These are phyloP conservation scores for Epichloe sp. DNA, from an alignment of 2,329 filamentous ascomycete genomes.

Conservation along the genomic window DNA sequence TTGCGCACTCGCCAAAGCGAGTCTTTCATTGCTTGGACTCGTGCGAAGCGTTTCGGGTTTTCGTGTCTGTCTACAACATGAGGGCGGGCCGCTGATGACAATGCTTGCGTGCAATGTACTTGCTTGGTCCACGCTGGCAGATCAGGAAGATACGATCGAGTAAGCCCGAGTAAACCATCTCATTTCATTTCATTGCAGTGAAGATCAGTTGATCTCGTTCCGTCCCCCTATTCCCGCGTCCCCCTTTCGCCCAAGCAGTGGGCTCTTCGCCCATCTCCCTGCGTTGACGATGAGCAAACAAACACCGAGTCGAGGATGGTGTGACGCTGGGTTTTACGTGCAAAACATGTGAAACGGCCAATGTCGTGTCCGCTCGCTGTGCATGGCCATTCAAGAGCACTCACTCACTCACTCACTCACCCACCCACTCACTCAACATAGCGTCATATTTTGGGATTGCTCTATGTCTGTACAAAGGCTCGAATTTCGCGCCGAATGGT, in stretches of 20 bases:
- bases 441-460: too few relatives aligned
- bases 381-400: neutral
- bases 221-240: too few relatives aligned
- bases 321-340: neutral
- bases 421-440: too few relatives aligned
- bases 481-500: neutral
- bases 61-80: neutral
- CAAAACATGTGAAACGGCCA: neutral
- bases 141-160: neutral
- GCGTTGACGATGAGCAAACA: neutral
- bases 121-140: neutral
- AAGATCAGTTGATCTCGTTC: too few relatives aligned
- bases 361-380: neutral
- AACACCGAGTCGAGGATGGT: neutral
- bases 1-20: neutral
- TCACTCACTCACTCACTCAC: too few relatives aligned
- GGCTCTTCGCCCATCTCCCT: neutral
- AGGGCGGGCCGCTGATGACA: too few relatives aligned
- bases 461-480: neutral
- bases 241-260: too few relatives aligned
- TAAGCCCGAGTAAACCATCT: neutral
- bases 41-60: too few relatives aligned
- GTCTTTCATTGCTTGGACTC: neutral
- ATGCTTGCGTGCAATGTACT: neutral
- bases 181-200: too few relatives aligned